Evolutionary conservation across 768 basidiomycete species (phyloP), one percentile per base, ranked within the genome.

Genomic region (Auriscalpium microsporum): DNA sequence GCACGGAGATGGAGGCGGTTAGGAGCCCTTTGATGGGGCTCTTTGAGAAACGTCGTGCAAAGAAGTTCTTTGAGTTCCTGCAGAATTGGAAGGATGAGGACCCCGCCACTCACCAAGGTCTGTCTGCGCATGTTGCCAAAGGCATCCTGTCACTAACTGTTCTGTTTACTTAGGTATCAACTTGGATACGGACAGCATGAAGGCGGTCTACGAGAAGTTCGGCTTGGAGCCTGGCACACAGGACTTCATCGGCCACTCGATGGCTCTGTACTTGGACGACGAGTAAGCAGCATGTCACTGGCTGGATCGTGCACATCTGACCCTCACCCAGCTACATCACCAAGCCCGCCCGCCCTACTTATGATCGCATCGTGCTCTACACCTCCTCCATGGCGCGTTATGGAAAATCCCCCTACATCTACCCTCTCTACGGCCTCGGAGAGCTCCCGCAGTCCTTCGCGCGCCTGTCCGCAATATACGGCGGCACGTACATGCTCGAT

Each of bases 401-500:
- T 72, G 96, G 95, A 64, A 98, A 99, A 73, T 98, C 96, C 11
- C 96, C 96, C 1, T 99, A 99, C 78, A 96, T 99, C 67, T 99
- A 99, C 76, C 96, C 96, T 14, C 80, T 97, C 40, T 99, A 98
- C 71, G 96, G 96, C 59, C 89, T 99, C 56, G 96, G 96, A 62
- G 96, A 99, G 69, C 89, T 99, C 50, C 96, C 96, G 10, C 96
- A 99, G 68, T 91, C 96, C 2, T 99, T 99, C 67, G 96, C 96
- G 8, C 92, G 96, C 64, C 83, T 99, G 53, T 93, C 90, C 59
- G 96, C 96, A 61, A 97, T 99, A 69, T 97, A 99, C 67, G 96
- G 96, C 42, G 96, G 96, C 44, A 99, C 96, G 11, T 99, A 99
- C 77, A 99, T 99, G 96, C 86, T 99, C 55, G 94, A 97, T 77